These are phyloP conservation scores for Auriculariales sp. DNA, from an alignment of 768 basidiomycete genomes.

Conservation along the genomic window DNA sequence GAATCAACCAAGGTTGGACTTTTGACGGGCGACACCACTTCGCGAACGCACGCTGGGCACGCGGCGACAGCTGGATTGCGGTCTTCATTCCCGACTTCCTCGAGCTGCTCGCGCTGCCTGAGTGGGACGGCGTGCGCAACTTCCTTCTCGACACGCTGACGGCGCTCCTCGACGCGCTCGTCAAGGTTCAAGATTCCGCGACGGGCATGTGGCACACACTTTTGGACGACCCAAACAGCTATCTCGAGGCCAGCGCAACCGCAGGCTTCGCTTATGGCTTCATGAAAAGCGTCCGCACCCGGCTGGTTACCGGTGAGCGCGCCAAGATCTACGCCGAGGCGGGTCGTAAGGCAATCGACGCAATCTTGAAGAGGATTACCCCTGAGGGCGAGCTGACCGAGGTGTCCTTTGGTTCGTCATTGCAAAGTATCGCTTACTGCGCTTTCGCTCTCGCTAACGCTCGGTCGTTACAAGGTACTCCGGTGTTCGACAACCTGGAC, in stretches of 20 bases:
- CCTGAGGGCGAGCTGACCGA: conserved; percentile 26
- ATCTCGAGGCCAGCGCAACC: conserved; percentile 34
- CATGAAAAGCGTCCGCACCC: conserved; percentile 26
- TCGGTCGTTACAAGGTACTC: conserved; percentile 26
- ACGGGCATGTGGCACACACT: conserved; percentile 42
- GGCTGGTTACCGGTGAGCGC: conserved; percentile 21
- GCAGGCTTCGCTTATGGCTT: conserved; percentile 37
- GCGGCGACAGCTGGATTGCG: conserved; percentile 43
- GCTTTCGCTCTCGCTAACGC: neutral
- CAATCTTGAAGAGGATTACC: conserved; percentile 29
- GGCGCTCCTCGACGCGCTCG: conserved; percentile 33
- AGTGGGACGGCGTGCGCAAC: conserved; percentile 26
- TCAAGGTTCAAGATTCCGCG: conserved; percentile 26
- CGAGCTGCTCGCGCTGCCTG: conserved; percentile 26
- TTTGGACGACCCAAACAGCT: conserved; percentile 33
- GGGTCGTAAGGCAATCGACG: conserved; percentile 26
- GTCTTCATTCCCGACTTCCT: conserved; percentile 34
- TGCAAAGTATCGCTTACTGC: no score
- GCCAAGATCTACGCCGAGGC: conserved; percentile 23
- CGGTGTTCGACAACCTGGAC: conserved; percentile 32
- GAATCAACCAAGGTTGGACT: conserved; percentile 24
- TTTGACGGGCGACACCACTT: conserved; percentile 33
- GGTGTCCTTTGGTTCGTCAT: no score
- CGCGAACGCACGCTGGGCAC: conserved; percentile 33
- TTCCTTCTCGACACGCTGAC: conserved; percentile 26